Percentiles rank a stretch among this genome's conserved stretches.
Evolutionary conservation across 2,329 filamentous ascomycete species (phyloP).

Genomic region (Cytospora chrysosperma): DNA sequence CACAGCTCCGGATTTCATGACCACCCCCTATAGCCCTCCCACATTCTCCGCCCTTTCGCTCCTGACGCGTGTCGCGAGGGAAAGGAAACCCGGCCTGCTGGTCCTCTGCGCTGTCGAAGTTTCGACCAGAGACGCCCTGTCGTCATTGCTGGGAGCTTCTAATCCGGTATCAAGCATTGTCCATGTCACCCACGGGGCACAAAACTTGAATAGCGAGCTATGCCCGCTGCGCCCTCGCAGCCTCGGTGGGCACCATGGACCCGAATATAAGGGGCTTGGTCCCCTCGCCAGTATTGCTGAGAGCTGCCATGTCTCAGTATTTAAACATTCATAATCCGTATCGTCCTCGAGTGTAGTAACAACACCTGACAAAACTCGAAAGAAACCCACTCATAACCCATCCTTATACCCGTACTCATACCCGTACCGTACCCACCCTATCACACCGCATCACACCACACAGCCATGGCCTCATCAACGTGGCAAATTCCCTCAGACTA

Average conservation of each 20-base stretch:
- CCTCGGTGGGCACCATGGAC: background rate
- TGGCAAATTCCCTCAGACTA: slow-evolving; percentile 6
- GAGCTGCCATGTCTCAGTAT: background rate
- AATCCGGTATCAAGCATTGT: background rate
- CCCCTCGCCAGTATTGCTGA: background rate
- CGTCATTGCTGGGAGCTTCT: background rate
- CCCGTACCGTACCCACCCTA: background rate
- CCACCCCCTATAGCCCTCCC: background rate
- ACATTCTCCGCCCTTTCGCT: background rate
- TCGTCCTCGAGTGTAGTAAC: too few species aligned
- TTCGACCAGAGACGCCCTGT: background rate
- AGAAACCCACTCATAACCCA: too few species aligned
- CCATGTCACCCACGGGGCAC: background rate
- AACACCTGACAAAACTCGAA: background rate
- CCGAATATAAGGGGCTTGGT: background rate
- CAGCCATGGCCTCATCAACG: background rate
- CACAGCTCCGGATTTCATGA: background rate
- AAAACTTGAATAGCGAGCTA: background rate
- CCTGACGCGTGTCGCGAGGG: background rate
- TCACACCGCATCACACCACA: background rate
- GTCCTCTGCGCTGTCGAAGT: background rate
- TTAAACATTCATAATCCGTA: background rate
- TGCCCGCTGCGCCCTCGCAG: background rate
- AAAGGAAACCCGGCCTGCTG: background rate
- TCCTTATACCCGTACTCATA: background rate